Base-by-base conservation (phyloP, 2,329 filamentous ascomycete genomes). In the Tolypocladium cylindrosporum region DNA sequence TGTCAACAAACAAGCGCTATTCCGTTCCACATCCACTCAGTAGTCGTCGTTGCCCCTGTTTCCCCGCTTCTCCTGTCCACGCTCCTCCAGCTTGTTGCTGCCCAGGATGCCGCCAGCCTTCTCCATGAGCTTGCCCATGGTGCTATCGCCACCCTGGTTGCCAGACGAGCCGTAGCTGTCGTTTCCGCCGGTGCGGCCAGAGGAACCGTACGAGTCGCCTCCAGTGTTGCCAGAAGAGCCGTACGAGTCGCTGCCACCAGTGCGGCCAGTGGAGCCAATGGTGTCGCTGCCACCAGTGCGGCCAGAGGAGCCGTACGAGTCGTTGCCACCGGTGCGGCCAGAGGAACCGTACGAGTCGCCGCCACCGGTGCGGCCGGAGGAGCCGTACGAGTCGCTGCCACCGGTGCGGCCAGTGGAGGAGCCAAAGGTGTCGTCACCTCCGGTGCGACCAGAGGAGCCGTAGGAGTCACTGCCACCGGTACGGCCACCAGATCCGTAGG, bases 61-160 rank as follows among this genome's bases (percentile, higher is more conserved):
- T 60, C 77, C 75, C 55, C 81, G 75, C 77, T 79, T 83, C 64
- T 70, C 72, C 9, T 70, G 68, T 4, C 82, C 82, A 69, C 78
- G 80, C 62, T 77, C 69, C 57, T 72, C 72, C 14, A 84, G 58
- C 50, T 69, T 72, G 19, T 77, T 72, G 62, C 74, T 82, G 57
- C 77, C 69, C 61, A 86, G 63, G 55, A 79, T 63, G 14, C 70
- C 68, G 10, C 82, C 81, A 7, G 77, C 78, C 74, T 83, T 85
- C 71, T 86, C 80, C 68, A 85, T 72, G 31, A 85, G 58, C 71
- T 82, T 84, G 53, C 82, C 82, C 27, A 82, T 56, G 19, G 75
- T 77, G 55, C 59, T 58, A 39, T 57, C 14, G 54, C 21, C n/a
- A 24, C 55, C 58, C 13, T 54, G 51, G 36, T 57, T 53, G 43